Conservation (phyloP, 192 early-diverging fungal genomes). For the Podila epicladia region DNA sequence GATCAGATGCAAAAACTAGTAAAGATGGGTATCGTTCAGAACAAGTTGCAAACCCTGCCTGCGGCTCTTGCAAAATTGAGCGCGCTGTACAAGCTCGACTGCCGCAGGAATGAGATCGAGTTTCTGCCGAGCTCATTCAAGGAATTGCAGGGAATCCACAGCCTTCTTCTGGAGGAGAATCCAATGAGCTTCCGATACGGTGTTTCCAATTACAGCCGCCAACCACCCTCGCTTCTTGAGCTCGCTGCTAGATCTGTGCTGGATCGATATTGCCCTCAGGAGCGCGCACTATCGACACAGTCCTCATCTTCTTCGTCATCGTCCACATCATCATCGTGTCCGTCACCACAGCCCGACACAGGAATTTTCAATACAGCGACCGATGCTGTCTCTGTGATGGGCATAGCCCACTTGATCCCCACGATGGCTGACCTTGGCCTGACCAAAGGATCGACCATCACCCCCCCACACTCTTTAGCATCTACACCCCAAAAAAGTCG, state of each 20-base stretch:
- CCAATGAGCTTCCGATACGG: constrained; percentile 37
- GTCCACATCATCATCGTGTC: background rate
- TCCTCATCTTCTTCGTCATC: constrained; percentile 1
- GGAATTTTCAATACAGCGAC: background rate
- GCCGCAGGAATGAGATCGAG: constrained; percentile 52
- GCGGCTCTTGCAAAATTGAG: constrained; percentile 34
- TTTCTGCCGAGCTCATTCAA: constrained; percentile 51
- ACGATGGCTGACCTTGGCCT: constrained; percentile 22
- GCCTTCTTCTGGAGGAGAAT: constrained; percentile 46
- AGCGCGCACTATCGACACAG: background rate
- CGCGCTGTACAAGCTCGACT: constrained; percentile 54
- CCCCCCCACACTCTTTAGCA: constrained; percentile 1
- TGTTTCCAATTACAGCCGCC: constrained; percentile 12
- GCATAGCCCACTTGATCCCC: constrained; percentile 13
- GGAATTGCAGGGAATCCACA: constrained; percentile 46
- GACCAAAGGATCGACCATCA: constrained; percentile 12
- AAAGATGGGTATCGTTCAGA: constrained; percentile 61
- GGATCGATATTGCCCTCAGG: constrained; percentile 29
- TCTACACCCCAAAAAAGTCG: constrained; percentile 19
- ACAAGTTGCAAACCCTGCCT: constrained; percentile 47
- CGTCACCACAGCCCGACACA: background rate
- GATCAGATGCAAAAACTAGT: constrained; percentile 49
- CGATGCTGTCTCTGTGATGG: background rate
- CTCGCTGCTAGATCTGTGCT: constrained; percentile 30
- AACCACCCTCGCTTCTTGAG: constrained; percentile 33